Conservation (phyloP, 805 yeast species). For the Metschnikowia anglica region DNA sequence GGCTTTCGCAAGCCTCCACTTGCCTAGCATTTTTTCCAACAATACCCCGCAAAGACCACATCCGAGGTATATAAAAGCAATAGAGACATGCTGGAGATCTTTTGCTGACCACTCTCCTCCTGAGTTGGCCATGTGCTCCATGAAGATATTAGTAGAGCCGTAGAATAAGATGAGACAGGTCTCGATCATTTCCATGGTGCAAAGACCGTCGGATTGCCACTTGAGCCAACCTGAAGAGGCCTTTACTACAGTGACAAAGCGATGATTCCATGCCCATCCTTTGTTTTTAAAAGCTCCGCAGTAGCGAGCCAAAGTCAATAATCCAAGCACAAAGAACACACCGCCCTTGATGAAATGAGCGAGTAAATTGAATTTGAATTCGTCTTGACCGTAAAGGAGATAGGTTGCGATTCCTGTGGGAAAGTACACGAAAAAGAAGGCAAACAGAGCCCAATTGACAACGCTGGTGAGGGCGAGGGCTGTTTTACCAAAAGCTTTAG, state of each 20-base stretch:
- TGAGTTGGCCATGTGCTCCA: slow-evolving; percentile 71
- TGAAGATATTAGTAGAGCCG: slow-evolving; percentile 84
- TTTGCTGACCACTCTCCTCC: slow-evolving; percentile 88
- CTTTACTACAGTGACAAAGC: slow-evolving; percentile 19
- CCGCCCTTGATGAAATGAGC: slow-evolving; percentile 98
- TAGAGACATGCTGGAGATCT: slow-evolving; percentile 85
- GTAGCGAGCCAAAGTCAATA: slow-evolving; percentile 80
- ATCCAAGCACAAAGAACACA: slow-evolving; percentile 74
- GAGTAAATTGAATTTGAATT: slow-evolving; percentile 69
- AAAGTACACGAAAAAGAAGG: slow-evolving; percentile 58
- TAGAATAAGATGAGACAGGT: slow-evolving; percentile 77
- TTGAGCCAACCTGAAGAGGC: slow-evolving; percentile 32
- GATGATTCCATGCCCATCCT: slow-evolving; percentile 91
- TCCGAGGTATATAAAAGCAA: slow-evolving; percentile 89
- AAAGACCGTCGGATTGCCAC: slow-evolving; percentile 45
- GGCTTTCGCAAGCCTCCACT: slow-evolving; percentile 56
- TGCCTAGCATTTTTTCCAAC: slow-evolving; percentile 62
- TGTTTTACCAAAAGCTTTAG: slow-evolving; percentile 25
- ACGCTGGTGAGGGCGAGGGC: slow-evolving; percentile 13
- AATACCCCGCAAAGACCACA: slow-evolving; percentile 89
- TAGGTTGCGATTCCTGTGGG: slow-evolving; percentile 65
- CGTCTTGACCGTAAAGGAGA: slow-evolving; percentile 65
- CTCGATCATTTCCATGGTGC: slow-evolving; percentile 86
- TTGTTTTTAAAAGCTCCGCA: slow-evolving; percentile 72
- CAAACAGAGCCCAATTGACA: slow-evolving; percentile 63